Evolutionary conservation across 2,329 filamentous ascomycete genomes (phyloP).

Genomic region (Pezicula rhizophila): DNA sequence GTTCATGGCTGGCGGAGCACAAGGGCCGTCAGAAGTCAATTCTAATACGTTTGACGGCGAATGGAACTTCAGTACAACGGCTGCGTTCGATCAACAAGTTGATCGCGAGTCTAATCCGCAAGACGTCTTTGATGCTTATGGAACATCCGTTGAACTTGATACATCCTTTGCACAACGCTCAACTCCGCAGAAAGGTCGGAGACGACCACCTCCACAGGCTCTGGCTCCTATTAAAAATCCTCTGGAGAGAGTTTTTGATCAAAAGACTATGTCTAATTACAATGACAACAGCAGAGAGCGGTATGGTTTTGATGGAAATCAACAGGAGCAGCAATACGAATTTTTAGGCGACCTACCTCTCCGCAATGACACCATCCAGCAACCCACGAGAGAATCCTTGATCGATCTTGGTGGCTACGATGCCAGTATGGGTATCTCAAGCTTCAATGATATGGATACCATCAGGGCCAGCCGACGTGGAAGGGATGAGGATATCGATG

Average conservation of each 20-base stretch:
- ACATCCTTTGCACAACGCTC: constrained; percentile 37
- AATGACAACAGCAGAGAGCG: constrained; percentile 57
- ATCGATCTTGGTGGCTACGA: constrained; percentile 60
- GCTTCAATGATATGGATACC: constrained; percentile 56
- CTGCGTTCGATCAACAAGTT: constrained; percentile 56
- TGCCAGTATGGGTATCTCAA: constrained; percentile 47
- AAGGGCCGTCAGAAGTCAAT: constrained; percentile 34
- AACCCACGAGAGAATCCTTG: constrained; percentile 52
- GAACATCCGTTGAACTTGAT: constrained; percentile 49
- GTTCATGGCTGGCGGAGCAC: constrained; percentile 54
- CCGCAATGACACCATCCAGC: constrained; percentile 46
- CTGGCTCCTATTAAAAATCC: constrained; percentile 48
- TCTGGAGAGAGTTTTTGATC: constrained; percentile 60
- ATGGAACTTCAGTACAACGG: constrained; percentile 63
- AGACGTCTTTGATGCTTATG: constrained; percentile 56
- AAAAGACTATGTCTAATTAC: constrained; percentile 59
- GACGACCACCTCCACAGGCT: constrained; percentile 51
- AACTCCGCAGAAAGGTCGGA: constrained; percentile 35
- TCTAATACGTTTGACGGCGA: constrained; percentile 47
- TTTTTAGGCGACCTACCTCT: constrained; percentile 47
- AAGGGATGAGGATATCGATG: constrained; percentile 16
- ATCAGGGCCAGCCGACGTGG: constrained; percentile 32
- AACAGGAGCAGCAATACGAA: constrained; percentile 14
- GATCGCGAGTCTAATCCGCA: constrained; percentile 46
- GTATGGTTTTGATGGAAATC: constrained; percentile 39